These are phyloP conservation scores for Mortierella sp. DNA, from an alignment of 371 early-diverging fungal genomes.

Conservation along the genomic window DNA sequence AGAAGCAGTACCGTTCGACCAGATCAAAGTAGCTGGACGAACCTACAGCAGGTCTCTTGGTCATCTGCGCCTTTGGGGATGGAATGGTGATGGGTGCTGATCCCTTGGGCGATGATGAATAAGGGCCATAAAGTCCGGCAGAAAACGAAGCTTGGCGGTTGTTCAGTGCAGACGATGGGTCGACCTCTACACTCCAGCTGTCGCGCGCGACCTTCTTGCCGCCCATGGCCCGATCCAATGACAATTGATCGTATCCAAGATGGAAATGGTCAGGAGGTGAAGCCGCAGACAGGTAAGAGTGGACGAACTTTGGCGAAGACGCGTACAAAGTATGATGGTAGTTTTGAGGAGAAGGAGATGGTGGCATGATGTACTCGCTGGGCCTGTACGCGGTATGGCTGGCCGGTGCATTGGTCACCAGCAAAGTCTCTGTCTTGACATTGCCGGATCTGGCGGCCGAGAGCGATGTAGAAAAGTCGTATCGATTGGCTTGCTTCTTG, in stretches of 20 bases:
- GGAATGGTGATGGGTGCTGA: constrained; percentile 42
- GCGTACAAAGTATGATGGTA: constrained; percentile 35
- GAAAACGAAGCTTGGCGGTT: constrained; percentile 23
- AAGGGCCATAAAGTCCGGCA: constrained; percentile 20
- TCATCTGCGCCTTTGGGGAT: neutral
- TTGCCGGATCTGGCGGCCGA: constrained; percentile 12
- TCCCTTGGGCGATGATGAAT: constrained; percentile 4
- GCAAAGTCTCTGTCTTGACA: neutral
- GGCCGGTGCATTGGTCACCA: neutral
- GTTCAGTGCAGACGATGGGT: constrained; percentile 8
- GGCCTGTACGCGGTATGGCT: constrained; percentile 33
- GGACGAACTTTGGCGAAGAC: constrained; percentile 39
- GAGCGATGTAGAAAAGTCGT: constrained; percentile 49
- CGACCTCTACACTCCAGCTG: constrained; percentile 22
- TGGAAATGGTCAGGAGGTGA: constrained; percentile 44
- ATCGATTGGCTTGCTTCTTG: constrained; percentile 42
- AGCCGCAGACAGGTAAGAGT: constrained; percentile 23
- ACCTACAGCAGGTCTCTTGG: constrained; percentile 32
- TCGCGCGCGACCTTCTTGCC: constrained; percentile 18
- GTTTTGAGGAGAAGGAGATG: constrained; percentile 20
- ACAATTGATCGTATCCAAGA: constrained; percentile 24
- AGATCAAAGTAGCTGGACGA: constrained; percentile 51
- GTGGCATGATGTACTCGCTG: constrained; percentile 40
- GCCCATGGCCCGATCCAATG: neutral
- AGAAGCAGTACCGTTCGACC: constrained; percentile 53